A percentile compares a stretch with the other conserved stretches of the same genome.
Evolutionary conservation across 352 stramenopile species (phyloP).

Genomic region (Globisporangium cylindrosporum): DNA sequence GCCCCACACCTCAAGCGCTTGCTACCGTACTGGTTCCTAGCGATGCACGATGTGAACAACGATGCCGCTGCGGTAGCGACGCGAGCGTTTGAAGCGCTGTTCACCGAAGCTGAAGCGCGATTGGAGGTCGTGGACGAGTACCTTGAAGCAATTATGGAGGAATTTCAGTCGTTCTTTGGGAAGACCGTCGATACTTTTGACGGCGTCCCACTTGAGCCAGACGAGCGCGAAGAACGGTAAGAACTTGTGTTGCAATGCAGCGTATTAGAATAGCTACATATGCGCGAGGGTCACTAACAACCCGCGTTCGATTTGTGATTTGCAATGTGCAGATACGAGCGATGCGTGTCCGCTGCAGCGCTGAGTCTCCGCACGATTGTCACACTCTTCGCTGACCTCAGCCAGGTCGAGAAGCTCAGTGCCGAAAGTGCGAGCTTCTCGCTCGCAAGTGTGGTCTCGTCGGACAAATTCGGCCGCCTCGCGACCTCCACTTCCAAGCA

Average conservation of each 20-base stretch:
- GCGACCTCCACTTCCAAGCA: conserved; percentile 69
- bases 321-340: conserved; percentile 33
- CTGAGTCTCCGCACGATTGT: conserved; percentile 59
- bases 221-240: conserved; percentile 75
- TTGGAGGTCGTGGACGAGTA: conserved; percentile 40
- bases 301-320: not conserved
- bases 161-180: conserved; percentile 59
- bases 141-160: conserved; percentile 46
- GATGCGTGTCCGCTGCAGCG: conserved; percentile 60
- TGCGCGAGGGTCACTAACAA: not conserved
- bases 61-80: conserved; percentile 51
- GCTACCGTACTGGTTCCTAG: conserved; percentile 76
- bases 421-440: conserved; percentile 33
- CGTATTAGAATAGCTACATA: not conserved
- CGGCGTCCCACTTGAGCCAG: conserved; percentile 47
- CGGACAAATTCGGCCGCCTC: conserved; percentile 58
- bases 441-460: conserved; percentile 49
- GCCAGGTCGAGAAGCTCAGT: conserved; percentile 37
- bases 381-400: conserved; percentile 39
- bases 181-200: conserved; percentile 64
- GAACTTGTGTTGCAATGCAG: not conserved
- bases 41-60: conserved; percentile 71
- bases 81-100: conserved; percentile 54
- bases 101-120: conserved; percentile 31
- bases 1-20: conserved; percentile 63